Conservation (phyloP, 306 rosid species). For the Cucumis hystrix region DNA sequence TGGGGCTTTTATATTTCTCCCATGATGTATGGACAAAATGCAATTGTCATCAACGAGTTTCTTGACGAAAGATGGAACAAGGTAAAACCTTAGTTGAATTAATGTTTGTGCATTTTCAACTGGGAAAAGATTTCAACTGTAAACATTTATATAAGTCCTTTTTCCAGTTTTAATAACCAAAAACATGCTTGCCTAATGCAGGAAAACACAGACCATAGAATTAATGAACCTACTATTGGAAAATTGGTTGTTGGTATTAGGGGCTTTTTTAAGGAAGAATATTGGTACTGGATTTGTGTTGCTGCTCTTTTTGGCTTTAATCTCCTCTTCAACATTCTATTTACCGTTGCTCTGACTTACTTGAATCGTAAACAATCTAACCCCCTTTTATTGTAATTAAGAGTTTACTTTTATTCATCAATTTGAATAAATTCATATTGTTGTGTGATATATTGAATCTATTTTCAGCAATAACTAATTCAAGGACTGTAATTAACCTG, state of each 20-base stretch:
- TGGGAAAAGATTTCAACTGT: background rate
- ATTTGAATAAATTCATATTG: background rate
- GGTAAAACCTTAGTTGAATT: conserved; percentile 21
- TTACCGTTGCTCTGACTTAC: conserved; percentile 37
- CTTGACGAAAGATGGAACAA: conserved; percentile 72
- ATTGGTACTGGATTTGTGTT: conserved; percentile 63
- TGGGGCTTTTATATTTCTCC: conserved; percentile 84
- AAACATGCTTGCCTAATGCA: conserved; percentile 9
- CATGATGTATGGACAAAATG: conserved; percentile 86
- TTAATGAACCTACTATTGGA: conserved; percentile 43
- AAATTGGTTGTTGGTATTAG: conserved; percentile 37
- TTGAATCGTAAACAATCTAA: conserved; percentile 44
- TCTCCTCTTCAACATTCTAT: conserved; percentile 46
- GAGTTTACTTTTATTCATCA: background rate
- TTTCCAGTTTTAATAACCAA: background rate
- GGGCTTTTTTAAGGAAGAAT: conserved; percentile 42
- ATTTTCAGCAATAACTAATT: conserved; percentile 40
- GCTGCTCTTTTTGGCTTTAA: conserved; percentile 53
- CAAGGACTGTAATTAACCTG: conserved; percentile 24
- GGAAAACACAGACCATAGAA: conserved; percentile 36
- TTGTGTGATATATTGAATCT: background rate
- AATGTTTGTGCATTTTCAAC: background rate
- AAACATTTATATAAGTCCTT: background rate
- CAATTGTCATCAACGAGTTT: conserved; percentile 71
- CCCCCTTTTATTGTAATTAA: background rate